Percentiles rank a stretch among this genome's conserved stretches.
phyloP scores from a whole-genome alignment of 2,329 filamentous ascomycete species.

The Ascochyta clinopodiicola region DNA sequence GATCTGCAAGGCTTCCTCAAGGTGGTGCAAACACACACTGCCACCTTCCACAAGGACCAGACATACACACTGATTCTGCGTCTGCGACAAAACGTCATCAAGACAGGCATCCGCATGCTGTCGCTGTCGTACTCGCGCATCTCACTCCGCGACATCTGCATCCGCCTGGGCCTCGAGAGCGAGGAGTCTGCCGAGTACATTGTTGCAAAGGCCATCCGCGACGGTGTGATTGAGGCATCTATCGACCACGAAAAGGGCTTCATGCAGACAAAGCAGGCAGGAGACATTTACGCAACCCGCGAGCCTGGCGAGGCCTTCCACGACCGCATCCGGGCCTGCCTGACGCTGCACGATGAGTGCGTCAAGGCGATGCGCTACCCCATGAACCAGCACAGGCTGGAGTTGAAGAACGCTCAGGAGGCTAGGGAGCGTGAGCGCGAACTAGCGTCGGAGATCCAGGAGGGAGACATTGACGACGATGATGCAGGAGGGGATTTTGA shows the following conservation, averaged over 20 bases:
- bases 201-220: conserved; percentile 96
- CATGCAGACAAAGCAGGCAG: conserved; percentile 98
- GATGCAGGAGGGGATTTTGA: conserved; percentile 96
- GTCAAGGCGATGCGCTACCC: conserved; percentile 99
- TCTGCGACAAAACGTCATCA: conserved; percentile 97
- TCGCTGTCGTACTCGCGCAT: conserved; percentile 97
- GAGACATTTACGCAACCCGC: conserved; percentile 93
- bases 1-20: conserved; percentile 93
- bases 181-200: conserved; percentile 99
- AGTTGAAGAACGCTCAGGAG: conserved; percentile 97
- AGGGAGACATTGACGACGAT: conserved; percentile 95
- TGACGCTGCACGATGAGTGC: conserved; percentile 94
- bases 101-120: conserved; percentile 99
- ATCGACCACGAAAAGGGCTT: conserved; percentile 93
- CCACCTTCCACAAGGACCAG: conserved; percentile 88
- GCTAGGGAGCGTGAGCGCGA: conserved; percentile 96
- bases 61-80: conserved; percentile 96
- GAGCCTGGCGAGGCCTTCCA: conserved; percentile 98
- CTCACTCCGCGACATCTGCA: conserved; percentile 95
- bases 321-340: conserved; percentile 89
- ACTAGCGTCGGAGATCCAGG: conserved; percentile 98
- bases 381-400: conserved; percentile 97
- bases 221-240: conserved; percentile 95
- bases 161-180: conserved; percentile 88
- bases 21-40: conserved; percentile 79